Evolutionary conservation across 805 yeast genomes (phyloP), one percentile per base, ranked within the genome.

Genomic region (Sugiyamaella smithiae): DNA sequence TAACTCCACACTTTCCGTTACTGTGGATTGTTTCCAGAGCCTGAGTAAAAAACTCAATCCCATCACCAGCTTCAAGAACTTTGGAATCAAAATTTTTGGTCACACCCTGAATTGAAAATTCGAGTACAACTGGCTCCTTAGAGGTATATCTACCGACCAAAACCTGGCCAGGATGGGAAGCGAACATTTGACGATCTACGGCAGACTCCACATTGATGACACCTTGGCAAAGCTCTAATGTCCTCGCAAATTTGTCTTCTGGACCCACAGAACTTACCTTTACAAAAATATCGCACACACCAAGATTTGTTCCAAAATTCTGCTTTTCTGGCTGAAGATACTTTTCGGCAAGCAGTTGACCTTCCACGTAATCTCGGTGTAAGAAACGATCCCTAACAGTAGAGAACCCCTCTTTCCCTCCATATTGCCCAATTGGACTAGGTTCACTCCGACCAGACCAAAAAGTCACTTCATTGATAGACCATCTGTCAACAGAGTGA

Each of bases 1-100:
- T n/a, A 5, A 40, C 45, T 11, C 50, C 50, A 40, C 50, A 46
- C n/a, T 14, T 46, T 8, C 50, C 50, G 24, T 46, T 45, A 29
- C 50, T 46, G 20, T 46, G 50, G 17, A 46, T 40, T n/a, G 16
- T 9, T 29, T 46, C 50, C 5, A 46, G 26, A 4, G 50, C 50
- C 16, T 40, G 50, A 5, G 46, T 26, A 12, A 22, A 17, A 24
- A 46, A 46, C 12, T 9, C 40, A 14, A 46, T 14, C 3, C 19
- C 40, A 9, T 19, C 16, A 8, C 24, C 37, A 19, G 43, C 14
- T 40, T 25, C 43, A 19, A 22, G 20, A 17, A n/a, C 14, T 5
- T 14, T 40, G 31, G 43, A 17, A 16, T 9, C 9, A n/a, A 40
- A 40, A 28, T 23, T 23, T 4, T 19, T 22, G 5, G 43, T 40